Conservation (phyloP, 2,329 filamentous ascomycete species). For the Colletotrichum higginsianum region DNA sequence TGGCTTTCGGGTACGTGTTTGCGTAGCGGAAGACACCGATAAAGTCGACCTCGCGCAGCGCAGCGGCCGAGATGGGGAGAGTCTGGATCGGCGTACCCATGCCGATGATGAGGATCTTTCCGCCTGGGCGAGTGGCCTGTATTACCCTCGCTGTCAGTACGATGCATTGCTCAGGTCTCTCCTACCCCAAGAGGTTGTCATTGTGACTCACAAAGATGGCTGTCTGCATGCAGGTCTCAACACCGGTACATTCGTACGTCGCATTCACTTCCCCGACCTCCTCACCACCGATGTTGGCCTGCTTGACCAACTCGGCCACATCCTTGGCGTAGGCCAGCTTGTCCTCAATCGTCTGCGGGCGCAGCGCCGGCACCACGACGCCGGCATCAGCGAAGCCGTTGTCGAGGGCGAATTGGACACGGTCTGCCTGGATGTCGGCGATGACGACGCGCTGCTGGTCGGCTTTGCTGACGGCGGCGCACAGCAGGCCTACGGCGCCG, state of each 20-base stretch:
- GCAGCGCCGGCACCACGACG: slow-evolving; percentile 64
- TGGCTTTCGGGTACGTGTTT: slow-evolving; percentile 77
- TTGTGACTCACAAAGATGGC: slow-evolving; percentile 73
- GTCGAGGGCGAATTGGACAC: slow-evolving; percentile 69
- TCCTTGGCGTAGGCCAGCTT: slow-evolving; percentile 67
- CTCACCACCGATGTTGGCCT: slow-evolving; percentile 53
- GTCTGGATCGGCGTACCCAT: slow-evolving; percentile 82
- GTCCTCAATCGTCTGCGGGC: slow-evolving; percentile 65
- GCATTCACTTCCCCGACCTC: slow-evolving; percentile 75
- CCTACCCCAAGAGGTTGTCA: background rate
- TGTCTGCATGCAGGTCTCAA: slow-evolving; percentile 81
- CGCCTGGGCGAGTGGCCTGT: slow-evolving; percentile 74
- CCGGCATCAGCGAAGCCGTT: slow-evolving; percentile 70
- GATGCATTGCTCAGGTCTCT: background rate
- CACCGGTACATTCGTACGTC: slow-evolving; percentile 85
- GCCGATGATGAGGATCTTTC: slow-evolving; percentile 78
- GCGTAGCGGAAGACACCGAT: slow-evolving; percentile 80
- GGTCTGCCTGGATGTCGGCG: slow-evolving; percentile 70
- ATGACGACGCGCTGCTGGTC: slow-evolving; percentile 64
- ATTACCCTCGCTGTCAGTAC: slow-evolving; percentile 5
- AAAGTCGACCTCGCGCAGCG: slow-evolving; percentile 80
- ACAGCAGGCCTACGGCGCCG: slow-evolving; percentile 73
- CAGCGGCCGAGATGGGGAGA: slow-evolving; percentile 77
- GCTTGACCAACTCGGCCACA: slow-evolving; percentile 61
- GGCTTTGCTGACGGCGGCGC: slow-evolving; percentile 70